These are phyloP conservation scores for Pichia rugopelliculosa DNA, from an alignment of 805 yeast species.

Conservation along the genomic window DNA sequence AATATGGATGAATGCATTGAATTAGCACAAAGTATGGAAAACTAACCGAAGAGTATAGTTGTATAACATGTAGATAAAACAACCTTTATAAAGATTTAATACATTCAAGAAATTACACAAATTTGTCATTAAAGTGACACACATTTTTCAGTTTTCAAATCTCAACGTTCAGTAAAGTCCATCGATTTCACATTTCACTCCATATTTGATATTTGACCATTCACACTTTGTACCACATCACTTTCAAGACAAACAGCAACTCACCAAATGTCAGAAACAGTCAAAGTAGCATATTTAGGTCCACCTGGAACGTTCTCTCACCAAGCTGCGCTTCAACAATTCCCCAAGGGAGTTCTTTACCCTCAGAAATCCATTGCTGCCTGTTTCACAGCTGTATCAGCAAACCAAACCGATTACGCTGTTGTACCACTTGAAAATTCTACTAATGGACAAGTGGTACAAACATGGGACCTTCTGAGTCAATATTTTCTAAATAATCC, in stretches of 20 bases:
- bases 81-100: no score
- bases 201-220: no score
- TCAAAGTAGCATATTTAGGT: constrained; percentile 70
- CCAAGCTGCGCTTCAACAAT: constrained; percentile 51
- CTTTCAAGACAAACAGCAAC: no score
- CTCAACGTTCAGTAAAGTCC: no score
- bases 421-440: constrained; percentile 92
- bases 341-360: constrained; percentile 19
- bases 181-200: background rate
- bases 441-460: constrained; percentile 87
- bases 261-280: background rate
- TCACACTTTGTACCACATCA: no score
- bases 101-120: no score
- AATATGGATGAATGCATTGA: constrained; percentile 58
- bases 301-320: constrained; percentile 93
- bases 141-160: no score
- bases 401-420: constrained; percentile 49
- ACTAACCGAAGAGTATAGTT: constrained; percentile 9
- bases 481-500: constrained; percentile 46
- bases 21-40: constrained; percentile 68
- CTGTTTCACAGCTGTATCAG: constrained; percentile 52
- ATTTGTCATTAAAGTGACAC: no score
- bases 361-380: constrained; percentile 42
- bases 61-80: background rate
- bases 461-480: constrained; percentile 74